Evolutionary conservation across 805 yeast genomes (phyloP).

Genomic region (Zygosaccharomyces pseudorouxii): DNA sequence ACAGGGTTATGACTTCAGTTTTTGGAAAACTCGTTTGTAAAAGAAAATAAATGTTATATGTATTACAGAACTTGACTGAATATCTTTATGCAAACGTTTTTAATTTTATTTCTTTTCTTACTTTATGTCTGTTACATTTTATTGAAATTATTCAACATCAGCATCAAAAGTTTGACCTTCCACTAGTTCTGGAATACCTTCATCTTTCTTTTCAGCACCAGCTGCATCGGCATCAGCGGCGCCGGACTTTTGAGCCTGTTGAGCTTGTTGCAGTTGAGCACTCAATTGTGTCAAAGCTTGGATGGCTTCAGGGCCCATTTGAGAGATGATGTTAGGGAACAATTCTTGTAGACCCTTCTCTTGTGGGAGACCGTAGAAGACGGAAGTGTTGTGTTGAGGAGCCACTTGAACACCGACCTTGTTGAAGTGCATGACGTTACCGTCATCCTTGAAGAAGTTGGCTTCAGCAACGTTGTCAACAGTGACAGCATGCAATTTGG

Average conservation of each 20-base stretch:
- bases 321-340: constrained; percentile 91
- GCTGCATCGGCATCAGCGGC: constrained; percentile 40
- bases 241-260: constrained; percentile 44
- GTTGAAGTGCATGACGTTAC: constrained; percentile 92
- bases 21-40: background rate
- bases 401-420: constrained; percentile 96
- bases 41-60: constrained; percentile 1
- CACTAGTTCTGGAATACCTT: constrained; percentile 49
- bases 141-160: constrained; percentile 12
- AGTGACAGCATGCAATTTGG: constrained; percentile 84
- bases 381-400: constrained; percentile 83
- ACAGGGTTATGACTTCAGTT: constrained; percentile 10
- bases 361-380: constrained; percentile 92
- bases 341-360: constrained; percentile 88
- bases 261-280: constrained; percentile 70
- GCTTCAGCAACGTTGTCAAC: constrained; percentile 92
- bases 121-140: background rate
- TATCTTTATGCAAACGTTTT: background rate
- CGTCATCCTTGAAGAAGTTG: constrained; percentile 95
- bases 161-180: constrained; percentile 73
- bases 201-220: constrained; percentile 44
- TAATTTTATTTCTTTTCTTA: background rate
- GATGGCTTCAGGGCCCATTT: constrained; percentile 93
- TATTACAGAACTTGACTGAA: constrained; percentile 4
- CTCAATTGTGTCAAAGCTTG: constrained; percentile 86